Conservation (phyloP, 306 rosid genomes). For the Citrullus mucosospermus region DNA sequence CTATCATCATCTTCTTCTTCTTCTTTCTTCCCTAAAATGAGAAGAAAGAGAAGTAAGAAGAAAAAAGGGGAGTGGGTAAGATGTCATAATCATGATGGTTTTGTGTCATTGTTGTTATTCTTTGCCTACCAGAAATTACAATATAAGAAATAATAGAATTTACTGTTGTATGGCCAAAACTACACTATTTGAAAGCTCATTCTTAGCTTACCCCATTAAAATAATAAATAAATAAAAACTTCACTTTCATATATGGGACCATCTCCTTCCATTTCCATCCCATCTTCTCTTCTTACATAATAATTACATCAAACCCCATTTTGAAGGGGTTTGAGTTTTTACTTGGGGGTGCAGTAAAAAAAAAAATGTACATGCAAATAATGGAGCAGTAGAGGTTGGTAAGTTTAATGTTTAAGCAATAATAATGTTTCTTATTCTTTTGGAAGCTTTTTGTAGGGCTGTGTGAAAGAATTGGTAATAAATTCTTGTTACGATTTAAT, state of each 20-base stretch:
- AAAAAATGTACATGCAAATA: neutral
- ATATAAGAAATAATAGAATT: neutral
- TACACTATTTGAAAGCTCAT: neutral
- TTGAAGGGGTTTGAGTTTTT: neutral
- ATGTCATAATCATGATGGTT: slow-evolving; percentile 5
- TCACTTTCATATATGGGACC: neutral
- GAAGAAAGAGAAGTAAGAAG: neutral
- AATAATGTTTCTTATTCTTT: too few species aligned
- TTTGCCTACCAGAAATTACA: neutral
- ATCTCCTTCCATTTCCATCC: neutral
- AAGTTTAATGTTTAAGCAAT: neutral
- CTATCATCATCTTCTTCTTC: neutral
- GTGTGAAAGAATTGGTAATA: too few species aligned
- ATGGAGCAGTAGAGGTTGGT: neutral
- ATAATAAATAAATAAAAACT: too few species aligned
- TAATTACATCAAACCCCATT: neutral
- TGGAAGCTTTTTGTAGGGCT: too few species aligned
- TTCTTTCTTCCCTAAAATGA: neutral
- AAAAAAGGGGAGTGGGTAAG: neutral
- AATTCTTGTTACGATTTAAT: too few species aligned
- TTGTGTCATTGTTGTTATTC: slow-evolving; percentile 7
- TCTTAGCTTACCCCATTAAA: neutral
- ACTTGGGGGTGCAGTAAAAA: neutral
- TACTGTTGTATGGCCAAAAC: slow-evolving; percentile 5
- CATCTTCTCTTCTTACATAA: too few species aligned